A percentile compares a stretch with the other conserved stretches of the same genome.
phyloP scores from a whole-genome alignment of 169 alveolate species.

The Plasmodium vivax region DNA sequence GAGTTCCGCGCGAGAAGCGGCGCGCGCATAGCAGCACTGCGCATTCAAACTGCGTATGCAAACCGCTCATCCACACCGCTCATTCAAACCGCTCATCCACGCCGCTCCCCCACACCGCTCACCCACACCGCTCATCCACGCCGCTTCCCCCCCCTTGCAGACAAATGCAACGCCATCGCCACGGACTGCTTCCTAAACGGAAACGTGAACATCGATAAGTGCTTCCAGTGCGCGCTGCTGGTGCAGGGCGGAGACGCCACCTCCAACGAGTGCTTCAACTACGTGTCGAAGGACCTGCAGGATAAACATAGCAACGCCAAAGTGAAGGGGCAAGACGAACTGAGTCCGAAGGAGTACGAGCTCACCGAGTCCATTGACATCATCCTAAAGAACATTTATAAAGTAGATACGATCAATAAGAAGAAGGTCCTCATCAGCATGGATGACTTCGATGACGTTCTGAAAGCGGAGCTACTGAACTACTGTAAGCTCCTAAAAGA shows the following conservation, averaged over 20 bases:
- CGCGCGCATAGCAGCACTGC: neutral
- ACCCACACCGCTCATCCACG: neutral
- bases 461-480: slow-evolving; percentile 8
- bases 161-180: slow-evolving; percentile 15
- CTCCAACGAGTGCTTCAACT: slow-evolving; percentile 20
- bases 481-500: slow-evolving; percentile 39
- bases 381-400: slow-evolving; percentile 10
- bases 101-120: neutral
- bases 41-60: neutral
- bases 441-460: slow-evolving; percentile 3
- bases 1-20: neutral
- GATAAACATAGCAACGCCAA: neutral
- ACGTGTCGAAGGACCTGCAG: slow-evolving; percentile 11
- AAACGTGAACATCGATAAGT: slow-evolving; percentile 27
- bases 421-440: neutral
- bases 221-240: slow-evolving; percentile 22
- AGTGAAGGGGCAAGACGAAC: slow-evolving; percentile 13
- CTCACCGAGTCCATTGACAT: slow-evolving; percentile 7
- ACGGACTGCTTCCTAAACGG: slow-evolving; percentile 36
- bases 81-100: neutral
- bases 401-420: neutral
- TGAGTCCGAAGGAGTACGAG: slow-evolving; percentile 4
- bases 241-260: neutral
- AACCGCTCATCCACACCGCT: neutral
- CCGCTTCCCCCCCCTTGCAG: neutral